Base-by-base conservation (phyloP, 1,284 basidiomycete genomes). In the Mycosarcoma mackinlayi region DNA sequence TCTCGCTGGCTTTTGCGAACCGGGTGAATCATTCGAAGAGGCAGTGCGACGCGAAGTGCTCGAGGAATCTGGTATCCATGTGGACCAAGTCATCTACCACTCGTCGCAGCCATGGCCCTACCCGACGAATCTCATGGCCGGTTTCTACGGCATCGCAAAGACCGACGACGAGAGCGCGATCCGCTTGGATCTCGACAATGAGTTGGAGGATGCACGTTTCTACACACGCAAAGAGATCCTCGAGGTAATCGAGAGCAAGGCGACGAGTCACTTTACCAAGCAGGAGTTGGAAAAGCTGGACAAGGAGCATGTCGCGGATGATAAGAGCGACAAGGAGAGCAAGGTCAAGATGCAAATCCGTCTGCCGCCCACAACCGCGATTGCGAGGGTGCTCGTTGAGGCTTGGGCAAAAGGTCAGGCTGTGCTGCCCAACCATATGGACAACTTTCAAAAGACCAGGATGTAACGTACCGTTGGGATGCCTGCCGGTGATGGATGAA, bases 151-250 rank as follows among this genome's bases (percentile, higher is more conserved):
- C 6, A 53, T 69, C 16, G 76, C 73, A 5, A 50, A 55, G 5
- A 33, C 40, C 18, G 64, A 59, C 21, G 46, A 73, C 21, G 51
- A 56, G 23, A 86, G 91, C 46, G 87, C 87, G 3, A 90, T 98
- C 71, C 88, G 93, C 11, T 86, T 88, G 11, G 94, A 98, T 83
- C 87, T 98, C 14, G 95, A 98, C 81, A 95, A 96, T 76, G 95
- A 98, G 85, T 88, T 98, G n/a, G 90, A 91, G 80, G 93, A 97
- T 78, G 94, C 93, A 0, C 87, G 88, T 55, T 98, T 92, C 90
- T 97, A 90, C 84, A 89, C 90, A 8, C 88, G 91, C 10, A 87
- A 87, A 27, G 89, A 93, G 74, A 86, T 93, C 23, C 83, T 89
- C 5, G 84, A 85, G 0, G 88, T 92, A 8, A 84, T 96, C 33